A percentile compares a stretch with the other conserved stretches of the same genome.
phyloP scores from a whole-genome alignment of 371 early-diverging fungal genomes.

The Rhizomucor miehei region DNA sequence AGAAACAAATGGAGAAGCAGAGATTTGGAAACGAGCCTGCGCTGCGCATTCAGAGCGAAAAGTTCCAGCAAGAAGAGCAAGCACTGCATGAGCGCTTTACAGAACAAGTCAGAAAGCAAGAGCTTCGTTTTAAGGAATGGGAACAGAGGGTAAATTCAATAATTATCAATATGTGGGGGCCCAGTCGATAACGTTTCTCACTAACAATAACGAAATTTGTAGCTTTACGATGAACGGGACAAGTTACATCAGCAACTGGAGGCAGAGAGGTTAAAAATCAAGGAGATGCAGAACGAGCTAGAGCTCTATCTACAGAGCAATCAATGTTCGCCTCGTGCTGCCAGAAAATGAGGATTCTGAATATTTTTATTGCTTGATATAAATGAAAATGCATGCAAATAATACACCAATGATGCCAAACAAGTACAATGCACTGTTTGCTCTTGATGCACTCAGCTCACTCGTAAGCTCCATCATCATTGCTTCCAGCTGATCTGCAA shows the following conservation, averaged over 20 bases:
- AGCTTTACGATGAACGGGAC: conserved; percentile 86
- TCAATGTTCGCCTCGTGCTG: conserved; percentile 33
- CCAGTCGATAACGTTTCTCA: too few relatives aligned
- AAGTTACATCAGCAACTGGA: conserved; percentile 96
- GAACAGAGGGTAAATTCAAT: conserved; percentile 88
- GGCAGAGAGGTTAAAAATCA: conserved; percentile 84
- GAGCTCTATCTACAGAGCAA: conserved; percentile 48
- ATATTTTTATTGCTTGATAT: not conserved
- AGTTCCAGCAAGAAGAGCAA: conserved; percentile 96
- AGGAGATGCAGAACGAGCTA: conserved; percentile 83
- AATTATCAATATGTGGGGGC: too few relatives aligned
- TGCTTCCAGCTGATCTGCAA: conserved; percentile 54
- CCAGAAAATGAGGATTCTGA: conserved; percentile 23
- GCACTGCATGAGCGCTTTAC: conserved; percentile 86
- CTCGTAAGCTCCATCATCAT: conserved; percentile 2
- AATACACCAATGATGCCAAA: not conserved
- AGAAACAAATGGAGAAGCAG: conserved; percentile 80
- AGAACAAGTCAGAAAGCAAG: conserved; percentile 92
- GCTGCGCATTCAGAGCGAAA: conserved; percentile 64
- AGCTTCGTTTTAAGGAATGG: conserved; percentile 93
- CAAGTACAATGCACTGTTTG: not conserved
- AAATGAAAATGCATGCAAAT: not conserved
- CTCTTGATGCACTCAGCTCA: not conserved
- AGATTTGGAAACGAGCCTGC: conserved; percentile 71
- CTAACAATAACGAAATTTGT: conserved; percentile 42